Evolutionary conservation across 1,139 yeast genomes (phyloP), one percentile per base, ranked within the genome.

Genomic region (Meyerozyma carpophila): DNA sequence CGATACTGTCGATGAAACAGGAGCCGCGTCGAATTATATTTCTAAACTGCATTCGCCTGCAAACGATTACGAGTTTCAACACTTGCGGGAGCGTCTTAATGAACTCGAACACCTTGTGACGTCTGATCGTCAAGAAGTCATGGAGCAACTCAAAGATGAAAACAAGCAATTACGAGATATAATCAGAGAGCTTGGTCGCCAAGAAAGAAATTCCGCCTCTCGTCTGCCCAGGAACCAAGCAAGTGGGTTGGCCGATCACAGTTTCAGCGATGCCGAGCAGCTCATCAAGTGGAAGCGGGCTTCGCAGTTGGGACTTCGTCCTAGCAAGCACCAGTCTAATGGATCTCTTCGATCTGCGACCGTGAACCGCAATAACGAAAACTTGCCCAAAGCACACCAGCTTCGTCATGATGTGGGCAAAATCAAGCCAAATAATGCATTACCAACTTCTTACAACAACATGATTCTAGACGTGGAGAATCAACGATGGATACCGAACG

Each of bases 381-480:
- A 31, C 16, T 31, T 8, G 10, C 34, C 8, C 10, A 31, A 31
- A 13, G 18, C n/a, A 21, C 16, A 14, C 8, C n/a, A 31, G 9
- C 5, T 13, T 9, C 34, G 20, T 13, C 34, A 13, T 8, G 16
- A 25, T 1, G 54, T 54, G 37, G 74, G 74, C 5, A 55, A 62
- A 16, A 66, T 69, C 10, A 57, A 61, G 28, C 77, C 75, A 2
- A 65, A 58, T 18, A 46, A 55, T 4, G 58, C 61, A n/a, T 52
- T 68, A n/a, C 76, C 77, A 1, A 55, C 56, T 26, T 59, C 60
- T 27, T 70, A 68, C 47, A 70, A 65, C 10, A 63, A 70, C 42
- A 72, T 71, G 77, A 54, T 67, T 1, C 60, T 68, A 38, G 77
- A 71, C 50, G 59, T 56, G 28, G 57, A 55, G 32, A 66, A 68